phyloP scores from a whole-genome alignment of 2,329 filamentous ascomycete genomes.

The Xylariomycetidae sp. region DNA sequence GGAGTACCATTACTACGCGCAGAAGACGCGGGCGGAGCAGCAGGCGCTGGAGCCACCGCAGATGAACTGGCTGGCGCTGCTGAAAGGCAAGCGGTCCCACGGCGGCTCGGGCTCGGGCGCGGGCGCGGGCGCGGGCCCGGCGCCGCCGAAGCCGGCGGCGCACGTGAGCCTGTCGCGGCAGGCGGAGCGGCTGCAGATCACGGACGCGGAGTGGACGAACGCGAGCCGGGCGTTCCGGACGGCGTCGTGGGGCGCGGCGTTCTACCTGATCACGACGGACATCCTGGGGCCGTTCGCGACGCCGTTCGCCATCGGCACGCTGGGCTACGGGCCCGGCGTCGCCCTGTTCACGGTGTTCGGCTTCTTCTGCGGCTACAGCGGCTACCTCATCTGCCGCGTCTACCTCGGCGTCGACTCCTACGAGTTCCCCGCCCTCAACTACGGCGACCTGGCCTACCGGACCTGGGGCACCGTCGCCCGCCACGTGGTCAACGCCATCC shows the following conservation, averaged over 20 bases:
- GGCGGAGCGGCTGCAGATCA: slow-evolving; percentile 11
- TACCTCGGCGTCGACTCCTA: slow-evolving; percentile 41
- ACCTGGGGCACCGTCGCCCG: slow-evolving; percentile 38
- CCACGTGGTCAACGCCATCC: slow-evolving; percentile 41
- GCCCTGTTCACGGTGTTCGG: slow-evolving; percentile 41
- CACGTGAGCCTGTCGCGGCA: not conserved
- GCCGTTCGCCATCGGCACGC: slow-evolving; percentile 24
- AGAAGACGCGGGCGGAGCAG: slow-evolving; percentile 9
- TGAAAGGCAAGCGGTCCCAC: not conserved
- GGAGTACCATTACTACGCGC: slow-evolving; percentile 11
- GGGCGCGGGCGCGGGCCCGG: not conserved
- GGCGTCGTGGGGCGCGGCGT: slow-evolving; percentile 38
- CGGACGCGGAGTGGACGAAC: slow-evolving; percentile 38
- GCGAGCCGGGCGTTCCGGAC: slow-evolving; percentile 40
- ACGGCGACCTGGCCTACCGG: slow-evolving; percentile 43
- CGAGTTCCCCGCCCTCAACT: slow-evolving; percentile 39
- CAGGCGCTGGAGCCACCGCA: slow-evolving; percentile 3
- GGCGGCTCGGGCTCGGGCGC: not conserved
- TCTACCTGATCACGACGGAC: slow-evolving; percentile 45
- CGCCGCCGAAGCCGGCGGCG: not conserved
- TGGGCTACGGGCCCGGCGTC: slow-evolving; percentile 39
- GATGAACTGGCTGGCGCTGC: slow-evolving; percentile 7
- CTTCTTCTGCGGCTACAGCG: slow-evolving; percentile 29
- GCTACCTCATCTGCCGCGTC: slow-evolving; percentile 39
- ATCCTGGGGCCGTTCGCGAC: slow-evolving; percentile 38